phyloP scores from a whole-genome alignment of 2,329 filamentous ascomycete species.

The Pseudogymnoascus sp. region DNA sequence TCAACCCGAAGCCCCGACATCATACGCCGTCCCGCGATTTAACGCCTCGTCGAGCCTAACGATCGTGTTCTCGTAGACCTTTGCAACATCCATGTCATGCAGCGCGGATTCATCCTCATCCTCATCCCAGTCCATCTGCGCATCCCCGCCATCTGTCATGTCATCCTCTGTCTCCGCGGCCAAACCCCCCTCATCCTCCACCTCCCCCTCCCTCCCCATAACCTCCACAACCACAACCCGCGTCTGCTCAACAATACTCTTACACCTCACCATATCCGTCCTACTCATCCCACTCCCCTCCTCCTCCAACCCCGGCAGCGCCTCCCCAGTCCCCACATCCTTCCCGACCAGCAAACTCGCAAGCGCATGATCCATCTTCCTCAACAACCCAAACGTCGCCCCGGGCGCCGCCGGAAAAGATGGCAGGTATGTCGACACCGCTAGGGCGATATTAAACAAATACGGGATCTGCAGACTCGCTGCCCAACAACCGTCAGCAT shows the following conservation, averaged over 20 bases:
- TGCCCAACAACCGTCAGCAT: slow-evolving; percentile 39
- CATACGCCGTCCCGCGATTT: slow-evolving; percentile 25
- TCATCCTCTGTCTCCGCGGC: slow-evolving; percentile 18
- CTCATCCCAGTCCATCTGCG: slow-evolving; percentile 27
- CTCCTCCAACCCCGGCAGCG: slow-evolving; percentile 62
- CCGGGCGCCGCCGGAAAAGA: slow-evolving; percentile 61
- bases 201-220: slow-evolving; percentile 46
- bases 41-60: slow-evolving; percentile 63
- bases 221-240: slow-evolving; percentile 62
- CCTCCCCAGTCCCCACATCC: slow-evolving; percentile 56
- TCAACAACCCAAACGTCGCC: slow-evolving; percentile 61
- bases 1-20: slow-evolving; percentile 5
- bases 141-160: slow-evolving; percentile 25
- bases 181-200: slow-evolving; percentile 27
- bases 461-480: slow-evolving; percentile 77
- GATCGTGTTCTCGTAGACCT: slow-evolving; percentile 73
- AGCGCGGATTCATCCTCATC: slow-evolving; percentile 43
- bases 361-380: slow-evolving; percentile 78
- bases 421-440: slow-evolving; percentile 62
- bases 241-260: slow-evolving; percentile 70
- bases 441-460: slow-evolving; percentile 66
- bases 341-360: slow-evolving; percentile 61
- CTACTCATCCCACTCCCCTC: slow-evolving; percentile 57
- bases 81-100: slow-evolving; percentile 61
- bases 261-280: slow-evolving; percentile 82